phyloP scores from a whole-genome alignment of 345 rosid genomes.

The Cardamine occulta region DNA sequence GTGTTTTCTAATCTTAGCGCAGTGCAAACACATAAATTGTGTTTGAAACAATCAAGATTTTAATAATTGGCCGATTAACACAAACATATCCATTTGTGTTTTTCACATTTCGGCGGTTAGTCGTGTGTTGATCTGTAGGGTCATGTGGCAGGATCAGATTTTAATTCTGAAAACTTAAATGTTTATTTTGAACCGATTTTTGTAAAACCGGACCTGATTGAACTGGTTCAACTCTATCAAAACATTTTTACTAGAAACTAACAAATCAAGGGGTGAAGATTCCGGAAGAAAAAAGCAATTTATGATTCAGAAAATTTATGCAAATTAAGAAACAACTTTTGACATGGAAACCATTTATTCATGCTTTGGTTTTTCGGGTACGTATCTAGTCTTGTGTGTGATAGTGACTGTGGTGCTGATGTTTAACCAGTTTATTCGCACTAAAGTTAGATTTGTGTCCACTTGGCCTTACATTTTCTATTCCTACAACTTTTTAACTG shows the following conservation, averaged over 20 bases:
- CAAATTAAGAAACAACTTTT: constrained; percentile 25
- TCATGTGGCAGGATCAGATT: background rate
- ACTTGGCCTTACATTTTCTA: constrained; percentile 8
- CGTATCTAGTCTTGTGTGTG: constrained; percentile 33
- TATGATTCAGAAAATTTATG: constrained; percentile 10
- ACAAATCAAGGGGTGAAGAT: background rate
- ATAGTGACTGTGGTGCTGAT: constrained; percentile 21
- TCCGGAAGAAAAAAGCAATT: background rate
- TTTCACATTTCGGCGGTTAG: background rate
- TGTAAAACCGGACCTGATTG: background rate
- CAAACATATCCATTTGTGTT: background rate
- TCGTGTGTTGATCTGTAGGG: background rate
- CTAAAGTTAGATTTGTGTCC: constrained; percentile 27
- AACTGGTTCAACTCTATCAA: background rate
- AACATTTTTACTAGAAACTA: background rate
- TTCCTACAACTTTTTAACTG: constrained; percentile 19
- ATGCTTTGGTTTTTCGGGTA: constrained; percentile 11
- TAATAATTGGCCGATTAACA: background rate
- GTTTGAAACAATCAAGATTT: background rate
- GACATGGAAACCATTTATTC: constrained; percentile 16
- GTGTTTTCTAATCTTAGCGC: no score
- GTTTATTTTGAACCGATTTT: background rate
- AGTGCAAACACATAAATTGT: background rate
- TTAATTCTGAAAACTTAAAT: background rate
- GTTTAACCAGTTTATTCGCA: constrained; percentile 28